phyloP scores from a whole-genome alignment of 805 yeast species.

The Monosporozyma servazzii region DNA sequence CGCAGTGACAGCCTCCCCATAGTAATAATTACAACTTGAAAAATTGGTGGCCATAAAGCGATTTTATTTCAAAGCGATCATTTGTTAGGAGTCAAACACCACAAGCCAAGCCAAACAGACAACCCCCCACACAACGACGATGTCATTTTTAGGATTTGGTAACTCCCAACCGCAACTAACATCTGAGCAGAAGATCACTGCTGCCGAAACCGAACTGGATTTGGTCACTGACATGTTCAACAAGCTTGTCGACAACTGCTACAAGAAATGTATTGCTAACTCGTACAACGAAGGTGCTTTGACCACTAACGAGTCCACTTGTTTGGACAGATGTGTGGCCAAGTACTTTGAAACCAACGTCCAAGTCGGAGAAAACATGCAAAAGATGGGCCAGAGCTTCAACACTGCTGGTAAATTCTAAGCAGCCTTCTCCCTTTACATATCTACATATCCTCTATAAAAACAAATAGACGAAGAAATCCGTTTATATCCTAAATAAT shows the following conservation, averaged over 20 bases:
- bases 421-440: neutral
- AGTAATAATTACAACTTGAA: no score
- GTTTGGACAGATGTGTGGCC: constrained; percentile 92
- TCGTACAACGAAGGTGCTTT: constrained; percentile 65
- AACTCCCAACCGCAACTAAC: constrained; percentile 64
- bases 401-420: constrained; percentile 28
- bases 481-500: neutral
- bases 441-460: neutral
- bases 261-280: constrained; percentile 68
- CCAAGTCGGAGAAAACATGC: constrained; percentile 79
- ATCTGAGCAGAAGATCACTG: constrained; percentile 68
- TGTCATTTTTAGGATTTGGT: constrained; percentile 72
- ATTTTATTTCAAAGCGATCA: neutral
- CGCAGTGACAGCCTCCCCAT: neutral
- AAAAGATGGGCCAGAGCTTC: constrained; percentile 40
- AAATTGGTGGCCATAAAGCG: neutral
- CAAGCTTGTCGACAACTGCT: constrained; percentile 81
- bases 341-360: constrained; percentile 92
- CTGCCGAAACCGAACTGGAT: constrained; percentile 95
- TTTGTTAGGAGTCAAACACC: neutral
- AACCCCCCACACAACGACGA: constrained; percentile 16
- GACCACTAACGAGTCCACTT: constrained; percentile 69
- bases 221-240: constrained; percentile 98
- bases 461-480: neutral
- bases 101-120: neutral